Percentiles rank a stretch among this genome's conserved stretches.
These are phyloP conservation scores for Hypoxylon sp. DNA, from an alignment of 2,329 filamentous ascomycete genomes.

Conservation along the genomic window DNA sequence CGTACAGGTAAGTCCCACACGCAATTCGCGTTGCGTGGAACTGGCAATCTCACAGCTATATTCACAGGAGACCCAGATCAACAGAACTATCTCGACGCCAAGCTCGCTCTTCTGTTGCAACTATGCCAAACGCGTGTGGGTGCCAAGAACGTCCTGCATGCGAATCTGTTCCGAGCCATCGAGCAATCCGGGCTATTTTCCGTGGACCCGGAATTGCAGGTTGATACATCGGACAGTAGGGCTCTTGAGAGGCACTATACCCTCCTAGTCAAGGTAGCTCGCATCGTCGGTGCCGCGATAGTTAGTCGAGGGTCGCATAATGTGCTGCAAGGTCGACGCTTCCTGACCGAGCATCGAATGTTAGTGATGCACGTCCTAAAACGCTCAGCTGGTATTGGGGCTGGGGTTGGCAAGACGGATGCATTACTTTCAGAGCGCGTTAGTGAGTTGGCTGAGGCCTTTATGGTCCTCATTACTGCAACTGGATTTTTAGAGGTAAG, in stretches of 20 bases:
- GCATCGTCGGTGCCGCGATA: slow-evolving; percentile 85
- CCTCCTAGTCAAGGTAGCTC: slow-evolving; percentile 82
- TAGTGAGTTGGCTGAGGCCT: slow-evolving; percentile 84
- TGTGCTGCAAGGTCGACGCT: slow-evolving; percentile 80
- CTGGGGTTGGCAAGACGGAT: slow-evolving; percentile 55
- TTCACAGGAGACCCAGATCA: slow-evolving; percentile 56
- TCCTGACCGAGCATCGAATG: slow-evolving; percentile 84
- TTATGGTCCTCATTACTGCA: slow-evolving; percentile 83
- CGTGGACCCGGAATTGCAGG: slow-evolving; percentile 91
- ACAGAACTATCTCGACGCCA: slow-evolving; percentile 72
- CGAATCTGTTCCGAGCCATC: slow-evolving; percentile 85
- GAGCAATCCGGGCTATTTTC: slow-evolving; percentile 87
- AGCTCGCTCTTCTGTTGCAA: slow-evolving; percentile 84
- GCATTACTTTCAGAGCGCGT: slow-evolving; percentile 70
- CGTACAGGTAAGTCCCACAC: slow-evolving; percentile 62
- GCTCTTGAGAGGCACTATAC: slow-evolving; percentile 86
- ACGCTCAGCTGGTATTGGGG: slow-evolving; percentile 82
- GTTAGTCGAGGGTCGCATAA: slow-evolving; percentile 87
- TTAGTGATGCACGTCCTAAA: slow-evolving; percentile 93
- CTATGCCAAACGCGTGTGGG: slow-evolving; percentile 87
- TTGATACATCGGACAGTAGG: slow-evolving; percentile 75
- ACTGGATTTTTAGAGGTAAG: slow-evolving; percentile 87
- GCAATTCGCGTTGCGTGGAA: slow-evolving; percentile 34
- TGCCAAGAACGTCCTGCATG: slow-evolving; percentile 87
- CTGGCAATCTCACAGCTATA: slow-evolving; percentile 32